Base-by-base conservation (phyloP, 306 rosid species). In the Vachellia pachyceras region DNA sequence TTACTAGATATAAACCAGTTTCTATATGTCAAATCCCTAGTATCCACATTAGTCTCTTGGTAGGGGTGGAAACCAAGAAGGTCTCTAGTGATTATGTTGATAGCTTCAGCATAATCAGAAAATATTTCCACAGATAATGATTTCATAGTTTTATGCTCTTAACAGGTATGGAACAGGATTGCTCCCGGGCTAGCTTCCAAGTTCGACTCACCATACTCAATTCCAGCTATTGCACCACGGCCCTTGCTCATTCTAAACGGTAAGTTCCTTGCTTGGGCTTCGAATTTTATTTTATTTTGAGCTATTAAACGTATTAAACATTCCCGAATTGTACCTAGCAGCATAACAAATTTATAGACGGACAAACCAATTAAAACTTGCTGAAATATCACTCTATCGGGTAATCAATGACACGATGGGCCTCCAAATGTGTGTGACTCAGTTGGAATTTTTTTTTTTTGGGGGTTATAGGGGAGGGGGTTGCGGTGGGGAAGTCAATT, bases 111-210 rank as follows among this genome's bases (percentile, higher is more conserved):
- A 54, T 23, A 54, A n/a, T n/a, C 60, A 18, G 60, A 54, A 54
- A 54, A 7, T 3, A 54, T 10, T 11, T 54, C 25, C 60, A 18
- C 9, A 5, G 23, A 17, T 18, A 50, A 58, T 22, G n/a, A 80
- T 44, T 76, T 71, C 40, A 72, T 14, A 37, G 5, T 72, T 81
- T 79, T 41, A 36, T 42, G 73, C 57, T 55, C 72, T 78, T 79
- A 80, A 70, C 90, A 95, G 98, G 99, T 95, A 40, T 91, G 97
- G 99, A 92, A 93, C 77, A 83, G 92, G 88, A 93, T 95, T 82
- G 97, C 96, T 85, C 99, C 99, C 42, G 99, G 98, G 81, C 81
- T 95, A 41, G 92, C 89, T 78, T 84, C 95, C 76, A 80, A 88
- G 77, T 95, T 93, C 73, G 98, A 89, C 79, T 83, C 96, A 46